Percentiles rank a stretch among this genome's conserved stretches.
These are phyloP conservation scores for Populus pruinosa DNA, from an alignment of 345 rosid genomes.

Conservation along the genomic window DNA sequence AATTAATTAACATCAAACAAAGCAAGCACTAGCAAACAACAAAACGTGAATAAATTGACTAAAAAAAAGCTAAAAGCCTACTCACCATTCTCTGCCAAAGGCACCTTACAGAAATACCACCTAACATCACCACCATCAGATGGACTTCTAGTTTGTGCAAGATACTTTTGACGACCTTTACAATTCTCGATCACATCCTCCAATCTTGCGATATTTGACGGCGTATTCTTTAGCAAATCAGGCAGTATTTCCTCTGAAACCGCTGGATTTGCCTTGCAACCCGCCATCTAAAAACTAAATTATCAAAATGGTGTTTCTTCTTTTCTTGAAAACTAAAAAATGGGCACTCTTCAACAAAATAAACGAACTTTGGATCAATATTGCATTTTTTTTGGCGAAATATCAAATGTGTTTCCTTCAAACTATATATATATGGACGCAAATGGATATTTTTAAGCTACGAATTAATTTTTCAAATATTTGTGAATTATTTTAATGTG, in stretches of 20 bases:
- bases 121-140: conserved; percentile 90
- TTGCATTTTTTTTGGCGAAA: neutral
- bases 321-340: neutral
- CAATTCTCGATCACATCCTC: conserved; percentile 84
- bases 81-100: conserved; percentile 74
- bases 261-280: conserved; percentile 26
- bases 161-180: conserved; percentile 78
- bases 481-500: too few relatives aligned
- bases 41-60: neutral
- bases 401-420: neutral
- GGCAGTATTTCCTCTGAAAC: conserved; percentile 47
- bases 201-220: conserved; percentile 80
- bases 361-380: neutral
- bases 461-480: too few relatives aligned
- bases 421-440: neutral
- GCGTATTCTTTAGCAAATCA: conserved; percentile 87
- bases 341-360: neutral
- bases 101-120: conserved; percentile 88
- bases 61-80: neutral
- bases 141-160: conserved; percentile 74
- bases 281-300: conserved; percentile 35
- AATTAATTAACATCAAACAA: neutral
- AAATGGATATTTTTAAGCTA: neutral
- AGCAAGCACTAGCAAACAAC: neutral
- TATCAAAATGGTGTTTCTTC: neutral